These are phyloP conservation scores for Aspergillus ruber DNA, from an alignment of 2,329 filamentous ascomycete species.

Conservation along the genomic window DNA sequence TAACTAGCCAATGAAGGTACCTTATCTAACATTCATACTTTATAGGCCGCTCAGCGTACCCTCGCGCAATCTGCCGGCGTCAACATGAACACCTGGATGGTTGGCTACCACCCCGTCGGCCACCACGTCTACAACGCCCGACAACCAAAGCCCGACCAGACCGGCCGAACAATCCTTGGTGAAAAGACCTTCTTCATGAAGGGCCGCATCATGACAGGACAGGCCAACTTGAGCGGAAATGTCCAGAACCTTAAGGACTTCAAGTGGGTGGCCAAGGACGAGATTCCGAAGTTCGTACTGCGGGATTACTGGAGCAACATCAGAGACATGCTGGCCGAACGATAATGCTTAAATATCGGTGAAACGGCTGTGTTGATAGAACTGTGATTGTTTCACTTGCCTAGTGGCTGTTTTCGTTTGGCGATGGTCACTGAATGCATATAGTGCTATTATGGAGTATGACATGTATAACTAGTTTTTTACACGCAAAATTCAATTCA, in stretches of 20 bases:
- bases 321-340: conserved; percentile 74
- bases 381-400: background rate
- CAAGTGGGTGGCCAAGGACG: conserved; percentile 86
- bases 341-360: conserved; percentile 43
- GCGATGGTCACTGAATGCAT: conserved; percentile 22
- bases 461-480: conserved; percentile 35
- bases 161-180: conserved; percentile 46
- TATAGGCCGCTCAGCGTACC: conserved; percentile 72
- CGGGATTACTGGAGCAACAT: conserved; percentile 66
- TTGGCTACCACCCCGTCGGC: conserved; percentile 82
- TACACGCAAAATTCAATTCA: background rate
- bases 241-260: conserved; percentile 70
- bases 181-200: conserved; percentile 95
- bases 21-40: conserved; percentile 1
- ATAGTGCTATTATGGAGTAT: conserved; percentile 25
- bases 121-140: conserved; percentile 60
- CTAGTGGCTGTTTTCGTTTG: background rate
- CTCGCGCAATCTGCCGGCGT: conserved; percentile 70
- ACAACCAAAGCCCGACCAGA: conserved; percentile 39
- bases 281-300: conserved; percentile 64
- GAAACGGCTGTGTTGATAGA: conserved; percentile 10
- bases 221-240: conserved; percentile 71
- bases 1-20: background rate
- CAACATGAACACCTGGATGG: conserved; percentile 99
- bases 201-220: conserved; percentile 92